These are phyloP conservation scores for Candida andamanensis DNA, from an alignment of 805 yeast species.

Conservation along the genomic window DNA sequence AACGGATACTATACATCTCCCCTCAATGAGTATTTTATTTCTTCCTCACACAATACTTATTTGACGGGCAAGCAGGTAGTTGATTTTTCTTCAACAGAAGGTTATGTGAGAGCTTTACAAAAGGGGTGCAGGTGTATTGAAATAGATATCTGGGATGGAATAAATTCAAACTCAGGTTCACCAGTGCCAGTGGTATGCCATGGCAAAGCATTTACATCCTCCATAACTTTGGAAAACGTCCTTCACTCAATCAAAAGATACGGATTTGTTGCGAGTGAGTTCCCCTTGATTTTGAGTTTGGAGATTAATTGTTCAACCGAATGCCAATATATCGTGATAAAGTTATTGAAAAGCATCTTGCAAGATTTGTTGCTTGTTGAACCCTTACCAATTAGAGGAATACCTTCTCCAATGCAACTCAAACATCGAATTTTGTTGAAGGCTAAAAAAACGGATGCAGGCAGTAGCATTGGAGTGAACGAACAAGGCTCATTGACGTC, in stretches of 20 bases:
- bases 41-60: slow-evolving; percentile 94
- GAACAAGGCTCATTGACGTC: slow-evolving; percentile 19
- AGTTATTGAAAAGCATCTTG: slow-evolving; percentile 49
- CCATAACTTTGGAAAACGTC: slow-evolving; percentile 66
- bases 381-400: slow-evolving; percentile 27
- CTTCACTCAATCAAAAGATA: slow-evolving; percentile 70
- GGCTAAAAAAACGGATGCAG: slow-evolving; percentile 53
- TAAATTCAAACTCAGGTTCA: slow-evolving; percentile 43
- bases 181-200: slow-evolving; percentile 75
- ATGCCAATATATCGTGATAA: slow-evolving; percentile 59
- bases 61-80: slow-evolving; percentile 82
- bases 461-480: slow-evolving; percentile 11
- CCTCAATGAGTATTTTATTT: slow-evolving; percentile 77
- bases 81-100: slow-evolving; percentile 84
- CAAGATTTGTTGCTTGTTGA: slow-evolving; percentile 50
- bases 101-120: slow-evolving; percentile 79
- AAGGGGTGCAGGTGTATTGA: slow-evolving; percentile 95
- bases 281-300: slow-evolving; percentile 78
- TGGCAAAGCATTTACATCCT: slow-evolving; percentile 77
- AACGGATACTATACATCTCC: slow-evolving; percentile 43
- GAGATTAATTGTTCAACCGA: slow-evolving; percentile 74
- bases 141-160: slow-evolving; percentile 89
- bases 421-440: slow-evolving; percentile 72
- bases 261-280: slow-evolving; percentile 83
- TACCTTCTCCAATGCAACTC: slow-evolving; percentile 69